A percentile compares a stretch with the other conserved stretches of the same genome.
These are phyloP conservation scores for Metschnikowia lochheadii DNA, from an alignment of 805 yeast genomes.

Conservation along the genomic window DNA sequence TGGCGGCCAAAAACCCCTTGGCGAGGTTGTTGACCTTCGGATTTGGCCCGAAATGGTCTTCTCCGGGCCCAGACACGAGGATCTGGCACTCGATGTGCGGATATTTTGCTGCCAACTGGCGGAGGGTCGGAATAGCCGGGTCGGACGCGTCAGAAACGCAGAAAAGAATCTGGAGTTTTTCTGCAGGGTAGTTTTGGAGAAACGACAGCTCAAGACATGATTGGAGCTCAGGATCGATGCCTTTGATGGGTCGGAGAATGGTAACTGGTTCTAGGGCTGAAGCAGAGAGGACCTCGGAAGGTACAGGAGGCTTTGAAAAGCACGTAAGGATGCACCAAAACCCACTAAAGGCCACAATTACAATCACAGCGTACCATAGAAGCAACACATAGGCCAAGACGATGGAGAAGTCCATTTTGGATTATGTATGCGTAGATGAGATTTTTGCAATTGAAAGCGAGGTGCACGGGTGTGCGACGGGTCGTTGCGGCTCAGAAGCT, in stretches of 20 bases:
- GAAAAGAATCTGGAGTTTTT: slow-evolving; percentile 63
- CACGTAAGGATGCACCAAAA: slow-evolving; percentile 34
- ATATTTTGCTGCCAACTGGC: slow-evolving; percentile 46
- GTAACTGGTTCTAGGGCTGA: slow-evolving; percentile 48
- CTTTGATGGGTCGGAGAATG: slow-evolving; percentile 78
- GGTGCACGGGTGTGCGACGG: slow-evolving; percentile 1
- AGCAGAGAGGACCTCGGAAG: slow-evolving; percentile 4
- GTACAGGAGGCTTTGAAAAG: slow-evolving; percentile 24
- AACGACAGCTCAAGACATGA: slow-evolving; percentile 66
- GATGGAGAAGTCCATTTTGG: slow-evolving; percentile 2
- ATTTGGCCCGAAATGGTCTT: slow-evolving; percentile 68
- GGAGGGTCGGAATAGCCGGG: slow-evolving; percentile 58
- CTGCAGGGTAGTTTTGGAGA: slow-evolving; percentile 59
- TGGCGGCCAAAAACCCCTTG: slow-evolving; percentile 70
- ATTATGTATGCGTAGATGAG: neutral
- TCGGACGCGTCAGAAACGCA: slow-evolving; percentile 67
- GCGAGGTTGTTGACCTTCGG: slow-evolving; percentile 85
- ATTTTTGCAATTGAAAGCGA: neutral
- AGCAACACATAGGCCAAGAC: slow-evolving; percentile 20
- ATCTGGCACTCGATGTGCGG: slow-evolving; percentile 57
- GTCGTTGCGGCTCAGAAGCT: too few species aligned
- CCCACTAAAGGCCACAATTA: slow-evolving; percentile 37
- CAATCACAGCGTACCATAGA: slow-evolving; percentile 38
- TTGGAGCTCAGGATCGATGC: slow-evolving; percentile 72
- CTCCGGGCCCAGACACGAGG: slow-evolving; percentile 43